Percentiles rank a stretch among this genome's conserved stretches.
Evolutionary conservation across 208 protist species (phyloP).

Genomic region (Leishmania amazonensis): DNA sequence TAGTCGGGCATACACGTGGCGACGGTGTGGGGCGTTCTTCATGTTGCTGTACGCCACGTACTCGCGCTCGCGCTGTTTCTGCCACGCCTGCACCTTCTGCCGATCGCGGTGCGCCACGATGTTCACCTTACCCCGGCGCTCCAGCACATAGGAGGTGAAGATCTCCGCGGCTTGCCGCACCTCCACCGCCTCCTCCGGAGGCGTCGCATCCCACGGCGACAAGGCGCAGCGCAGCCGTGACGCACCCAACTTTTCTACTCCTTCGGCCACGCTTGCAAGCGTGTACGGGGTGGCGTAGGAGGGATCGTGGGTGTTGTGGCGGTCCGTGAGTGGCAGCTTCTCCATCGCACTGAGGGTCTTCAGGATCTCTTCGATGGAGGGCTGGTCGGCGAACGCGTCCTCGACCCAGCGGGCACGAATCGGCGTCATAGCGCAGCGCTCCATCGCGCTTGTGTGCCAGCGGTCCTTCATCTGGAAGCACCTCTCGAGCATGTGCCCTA

Average conservation of each 20-base stretch:
- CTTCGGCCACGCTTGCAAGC: constrained; percentile 61
- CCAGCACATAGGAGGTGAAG: constrained; percentile 86
- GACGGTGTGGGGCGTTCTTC: constrained; percentile 55
- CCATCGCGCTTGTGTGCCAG: constrained; percentile 80
- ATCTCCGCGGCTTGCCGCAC: constrained; percentile 75
- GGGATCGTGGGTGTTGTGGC: constrained; percentile 74
- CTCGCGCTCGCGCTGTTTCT: constrained; percentile 74
- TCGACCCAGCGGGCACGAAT: constrained; percentile 86
- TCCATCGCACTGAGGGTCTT: constrained; percentile 82
- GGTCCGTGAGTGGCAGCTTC: constrained; percentile 53
- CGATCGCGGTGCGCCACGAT: constrained; percentile 63
- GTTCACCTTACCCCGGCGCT: constrained; percentile 57
- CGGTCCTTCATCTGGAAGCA: constrained; percentile 85
- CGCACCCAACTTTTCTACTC: constrained; percentile 52
- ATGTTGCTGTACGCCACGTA: constrained; percentile 68
- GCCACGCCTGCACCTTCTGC: constrained; percentile 68
- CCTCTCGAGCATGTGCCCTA: constrained; percentile 86
- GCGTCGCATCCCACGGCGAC: constrained; percentile 80
- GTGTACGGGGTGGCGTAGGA: constrained; percentile 74
- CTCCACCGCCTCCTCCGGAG: constrained; percentile 74
- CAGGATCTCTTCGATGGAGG: constrained; percentile 77
- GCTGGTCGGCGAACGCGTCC: constrained; percentile 91
- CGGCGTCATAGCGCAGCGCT: constrained; percentile 84
- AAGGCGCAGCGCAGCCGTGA: constrained; percentile 78
- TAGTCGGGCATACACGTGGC: constrained; percentile 82